These are phyloP conservation scores for Metschnikowia baotianmanensis DNA, from an alignment of 805 yeast species.

Conservation along the genomic window DNA sequence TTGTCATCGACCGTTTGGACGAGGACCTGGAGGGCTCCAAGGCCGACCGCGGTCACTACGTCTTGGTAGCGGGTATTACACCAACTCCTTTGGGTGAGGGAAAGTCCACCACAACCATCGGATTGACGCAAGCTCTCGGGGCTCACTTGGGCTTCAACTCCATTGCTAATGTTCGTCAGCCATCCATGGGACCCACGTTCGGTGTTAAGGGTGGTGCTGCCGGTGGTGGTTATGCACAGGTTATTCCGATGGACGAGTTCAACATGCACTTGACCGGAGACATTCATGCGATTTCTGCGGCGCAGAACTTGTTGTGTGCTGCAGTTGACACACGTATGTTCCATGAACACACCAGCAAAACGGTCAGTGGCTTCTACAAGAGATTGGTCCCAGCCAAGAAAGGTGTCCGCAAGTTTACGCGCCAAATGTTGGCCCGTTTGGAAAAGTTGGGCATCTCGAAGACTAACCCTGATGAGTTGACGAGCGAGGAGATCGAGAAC, in stretches of 20 bases:
- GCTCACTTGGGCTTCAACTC: constrained; percentile 82
- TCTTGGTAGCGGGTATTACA: constrained; percentile 94
- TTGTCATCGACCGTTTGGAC: constrained; percentile 44
- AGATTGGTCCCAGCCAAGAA: constrained; percentile 84
- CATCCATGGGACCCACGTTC: constrained; percentile 98
- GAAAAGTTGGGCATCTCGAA: constrained; percentile 77
- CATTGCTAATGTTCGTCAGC: constrained; percentile 95
- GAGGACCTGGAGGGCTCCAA: constrained; percentile 64
- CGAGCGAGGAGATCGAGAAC: constrained; percentile 65
- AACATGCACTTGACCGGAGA: constrained; percentile 98
- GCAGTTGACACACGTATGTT: constrained; percentile 97
- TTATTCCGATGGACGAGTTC: constrained; percentile 98
- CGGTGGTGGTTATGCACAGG: constrained; percentile 98
- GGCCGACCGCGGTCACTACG: constrained; percentile 75
- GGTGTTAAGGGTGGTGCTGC: constrained; percentile 99
- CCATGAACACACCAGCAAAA: constrained; percentile 85
- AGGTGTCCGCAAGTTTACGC: constrained; percentile 75
- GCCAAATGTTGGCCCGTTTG: constrained; percentile 74
- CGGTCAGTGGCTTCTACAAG: constrained; percentile 73
- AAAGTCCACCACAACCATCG: constrained; percentile 93
- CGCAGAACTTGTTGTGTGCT: constrained; percentile 91
- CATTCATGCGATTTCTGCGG: constrained; percentile 93
- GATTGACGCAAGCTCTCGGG: constrained; percentile 94
- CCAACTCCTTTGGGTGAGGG: constrained; percentile 99
- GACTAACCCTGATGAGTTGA: constrained; percentile 76